Evolutionary conservation across 805 yeast species (phyloP), one percentile per base, ranked within the genome.

Genomic region (Sporopachydermia lactativora): DNA sequence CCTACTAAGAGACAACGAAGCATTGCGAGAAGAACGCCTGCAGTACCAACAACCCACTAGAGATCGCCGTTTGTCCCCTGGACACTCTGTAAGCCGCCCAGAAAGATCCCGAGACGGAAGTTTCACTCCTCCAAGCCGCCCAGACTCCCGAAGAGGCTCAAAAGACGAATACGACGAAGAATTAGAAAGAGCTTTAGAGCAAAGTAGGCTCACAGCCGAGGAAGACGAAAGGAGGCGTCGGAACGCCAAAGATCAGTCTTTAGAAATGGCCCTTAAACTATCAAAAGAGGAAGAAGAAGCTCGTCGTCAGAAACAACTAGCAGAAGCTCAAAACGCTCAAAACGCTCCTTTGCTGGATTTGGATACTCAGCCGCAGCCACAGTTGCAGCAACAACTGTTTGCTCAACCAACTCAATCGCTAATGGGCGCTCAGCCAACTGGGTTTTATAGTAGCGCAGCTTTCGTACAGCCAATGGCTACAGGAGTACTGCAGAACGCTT

Each of bases 1-100:
- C n/a, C 62, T 89, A 43, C 62, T 89, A 51, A 66, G 71, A 50
- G 94, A 89, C 55, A 88, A 81, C 45, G 95, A 84, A 50, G 69
- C 94, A 52, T 69, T 89, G 46, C 62, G 70, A 34, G 72, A 71
- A 43, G 96, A 81, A 55, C 68, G 96, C 45, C 68, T 65, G 24
- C 52, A 62, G 45, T 56, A 64, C 19, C 48, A 48, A 4, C 40
- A 41, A 50, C 45, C 44, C 13, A 49, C 45, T 8, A 41, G 49
- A 4, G 36, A 50, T 18, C 35, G 49, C 24, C 38, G 49, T 18
- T 11, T 24, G 18, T 13, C 38, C 6, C 37, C 42, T 18, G 36
- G 37, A 17, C 40, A 40, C 18, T 34, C 45, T 15, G 42, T 43
- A 37, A 35, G 52, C 19, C 44, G 51, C 18, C 43, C 48, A 24